Percentiles rank a stretch among this genome's conserved stretches.
These are phyloP conservation scores for Sugiyamaella japonica DNA, from an alignment of 1,139 yeast species.

Conservation along the genomic window DNA sequence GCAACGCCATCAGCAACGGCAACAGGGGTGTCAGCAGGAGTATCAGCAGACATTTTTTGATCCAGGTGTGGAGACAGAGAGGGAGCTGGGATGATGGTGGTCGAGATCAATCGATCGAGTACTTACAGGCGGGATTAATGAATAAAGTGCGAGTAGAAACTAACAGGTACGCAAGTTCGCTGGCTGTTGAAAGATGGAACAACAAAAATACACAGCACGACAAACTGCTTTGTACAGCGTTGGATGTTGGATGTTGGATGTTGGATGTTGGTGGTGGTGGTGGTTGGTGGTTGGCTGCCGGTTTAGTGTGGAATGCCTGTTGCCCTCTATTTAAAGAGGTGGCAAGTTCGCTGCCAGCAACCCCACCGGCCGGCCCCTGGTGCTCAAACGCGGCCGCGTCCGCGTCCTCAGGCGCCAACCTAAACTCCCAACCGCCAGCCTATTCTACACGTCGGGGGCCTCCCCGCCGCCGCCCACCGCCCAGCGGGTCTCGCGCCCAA, in stretches of 20 bases:
- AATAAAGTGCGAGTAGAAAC: background rate
- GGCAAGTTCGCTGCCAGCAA: slow-evolving; percentile 8
- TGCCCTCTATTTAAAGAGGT: slow-evolving; percentile 8
- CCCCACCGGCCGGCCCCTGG: background rate
- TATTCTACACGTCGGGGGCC: background rate
- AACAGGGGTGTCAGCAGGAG: background rate
- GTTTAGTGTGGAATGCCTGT: background rate
- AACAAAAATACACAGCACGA: too few relatives aligned
- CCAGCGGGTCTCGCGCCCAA: too few relatives aligned
- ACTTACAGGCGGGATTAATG: background rate
- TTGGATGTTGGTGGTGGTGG: too few relatives aligned
- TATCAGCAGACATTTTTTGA: slow-evolving; percentile 13
- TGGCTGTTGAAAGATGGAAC: too few relatives aligned
- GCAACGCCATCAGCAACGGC: background rate
- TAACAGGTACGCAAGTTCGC: too few relatives aligned
- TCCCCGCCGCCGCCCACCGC: background rate
- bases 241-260: too few relatives aligned
- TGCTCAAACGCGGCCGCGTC: background rate
- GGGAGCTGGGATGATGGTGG: background rate
- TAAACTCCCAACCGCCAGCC: background rate
- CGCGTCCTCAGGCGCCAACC: background rate
- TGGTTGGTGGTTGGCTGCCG: too few relatives aligned
- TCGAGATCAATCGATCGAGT: background rate
- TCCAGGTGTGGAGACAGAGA: too few relatives aligned
- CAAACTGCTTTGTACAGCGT: too few relatives aligned